phyloP scores from a whole-genome alignment of 2,329 filamentous ascomycete genomes.

The Fonsecaea erecta region DNA sequence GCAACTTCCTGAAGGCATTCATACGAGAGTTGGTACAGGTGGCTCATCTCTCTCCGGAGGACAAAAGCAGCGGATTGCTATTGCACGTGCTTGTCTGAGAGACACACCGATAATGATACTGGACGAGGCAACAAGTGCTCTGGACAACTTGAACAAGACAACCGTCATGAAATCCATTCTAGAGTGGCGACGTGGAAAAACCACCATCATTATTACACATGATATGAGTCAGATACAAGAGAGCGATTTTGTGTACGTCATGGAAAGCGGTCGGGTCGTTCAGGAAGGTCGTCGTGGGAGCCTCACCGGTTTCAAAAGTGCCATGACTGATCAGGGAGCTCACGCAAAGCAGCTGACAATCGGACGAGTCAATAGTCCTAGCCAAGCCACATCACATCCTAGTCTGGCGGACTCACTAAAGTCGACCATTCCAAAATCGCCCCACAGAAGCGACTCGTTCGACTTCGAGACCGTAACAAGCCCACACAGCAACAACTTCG shows the following conservation, averaged over 20 bases:
- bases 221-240: slow-evolving; percentile 76
- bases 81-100: slow-evolving; percentile 77
- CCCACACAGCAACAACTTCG: background rate
- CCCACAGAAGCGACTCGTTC: slow-evolving; percentile 17
- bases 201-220: slow-evolving; percentile 92
- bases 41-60: slow-evolving; percentile 79
- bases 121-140: slow-evolving; percentile 84
- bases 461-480: slow-evolving; percentile 7
- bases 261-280: slow-evolving; percentile 71
- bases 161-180: slow-evolving; percentile 76
- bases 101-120: slow-evolving; percentile 81
- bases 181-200: slow-evolving; percentile 76
- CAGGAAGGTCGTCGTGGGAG: slow-evolving; percentile 68
- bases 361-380: too few species aligned
- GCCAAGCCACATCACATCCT: background rate
- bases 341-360: background rate
- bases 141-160: slow-evolving; percentile 73
- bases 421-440: background rate
- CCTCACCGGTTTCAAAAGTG: slow-evolving; percentile 50
- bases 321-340: background rate
- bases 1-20: slow-evolving; percentile 69
- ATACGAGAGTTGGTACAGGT: slow-evolving; percentile 73
- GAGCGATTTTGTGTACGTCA: slow-evolving; percentile 77
- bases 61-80: slow-evolving; percentile 78
- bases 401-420: background rate